Conservation (phyloP, 139 green algal genomes). For the Chlorella vulgaris region DNA sequence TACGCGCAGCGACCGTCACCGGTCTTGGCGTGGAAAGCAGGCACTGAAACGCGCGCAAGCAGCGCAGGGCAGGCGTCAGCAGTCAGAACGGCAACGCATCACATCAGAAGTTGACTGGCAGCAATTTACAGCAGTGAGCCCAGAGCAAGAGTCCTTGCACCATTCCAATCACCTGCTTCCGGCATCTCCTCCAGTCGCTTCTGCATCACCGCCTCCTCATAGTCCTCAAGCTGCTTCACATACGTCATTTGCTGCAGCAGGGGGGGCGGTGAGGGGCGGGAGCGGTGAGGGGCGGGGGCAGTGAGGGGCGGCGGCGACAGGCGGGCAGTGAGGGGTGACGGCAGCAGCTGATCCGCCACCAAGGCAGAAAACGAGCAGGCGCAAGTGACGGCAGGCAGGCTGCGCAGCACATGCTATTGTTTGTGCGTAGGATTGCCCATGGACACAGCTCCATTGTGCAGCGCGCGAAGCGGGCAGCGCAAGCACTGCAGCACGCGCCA, state of each 20-base stretch:
- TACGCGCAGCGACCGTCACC: too few species aligned
- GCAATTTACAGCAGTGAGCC: neutral
- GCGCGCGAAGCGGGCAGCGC: too few species aligned
- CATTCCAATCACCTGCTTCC: slow-evolving; percentile 50
- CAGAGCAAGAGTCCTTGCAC: neutral
- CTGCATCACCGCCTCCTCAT: slow-evolving; percentile 97
- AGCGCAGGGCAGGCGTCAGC: too few species aligned
- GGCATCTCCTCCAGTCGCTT: slow-evolving; percentile 97
- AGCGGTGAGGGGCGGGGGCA: neutral
- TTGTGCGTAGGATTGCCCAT: too few species aligned
- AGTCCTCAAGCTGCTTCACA: slow-evolving; percentile 96
- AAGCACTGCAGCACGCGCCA: too few species aligned
- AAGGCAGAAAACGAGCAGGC: too few species aligned
- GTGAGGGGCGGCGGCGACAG: neutral
- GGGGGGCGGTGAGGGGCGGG: neutral
- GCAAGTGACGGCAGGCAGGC: neutral
- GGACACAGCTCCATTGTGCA: too few species aligned
- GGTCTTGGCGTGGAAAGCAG: too few species aligned
- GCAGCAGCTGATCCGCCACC: too few species aligned
- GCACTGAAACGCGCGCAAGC: too few species aligned
- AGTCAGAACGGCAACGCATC: too few species aligned
- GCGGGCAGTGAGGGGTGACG: too few species aligned
- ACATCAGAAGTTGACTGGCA: neutral
- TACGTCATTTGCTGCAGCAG: slow-evolving; percentile 97
- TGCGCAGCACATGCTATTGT: neutral